Evolutionary conservation across 169 alveolate species (phyloP).

Genomic region (Sarcocystis neurona): DNA sequence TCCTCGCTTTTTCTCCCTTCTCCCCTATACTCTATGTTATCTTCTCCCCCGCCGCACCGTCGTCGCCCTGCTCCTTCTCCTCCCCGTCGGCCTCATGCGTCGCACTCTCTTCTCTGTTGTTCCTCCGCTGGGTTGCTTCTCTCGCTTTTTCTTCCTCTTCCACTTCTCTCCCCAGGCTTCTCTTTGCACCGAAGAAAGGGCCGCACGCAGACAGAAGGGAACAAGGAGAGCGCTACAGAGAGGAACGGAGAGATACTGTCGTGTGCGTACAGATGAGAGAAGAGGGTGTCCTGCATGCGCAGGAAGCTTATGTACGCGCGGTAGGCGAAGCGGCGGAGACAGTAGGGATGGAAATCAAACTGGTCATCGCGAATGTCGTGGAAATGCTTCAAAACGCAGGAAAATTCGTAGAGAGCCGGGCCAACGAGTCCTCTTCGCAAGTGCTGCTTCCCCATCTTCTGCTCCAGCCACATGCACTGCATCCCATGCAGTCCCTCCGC

Average conservation of each 20-base stretch:
- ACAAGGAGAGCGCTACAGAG: neutral
- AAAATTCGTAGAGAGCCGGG: slow-evolving; percentile 79
- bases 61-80: too few relatives aligned
- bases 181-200: neutral
- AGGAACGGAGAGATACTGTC: neutral
- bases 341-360: slow-evolving; percentile 88
- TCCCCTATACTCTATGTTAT: too few relatives aligned
- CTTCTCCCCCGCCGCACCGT: too few relatives aligned
- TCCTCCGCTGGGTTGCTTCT: neutral
- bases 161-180: neutral
- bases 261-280: slow-evolving; percentile 40
- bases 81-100: too few relatives aligned
- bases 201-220: neutral
- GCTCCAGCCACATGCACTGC: slow-evolving; percentile 83
- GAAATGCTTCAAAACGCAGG: slow-evolving; percentile 80
- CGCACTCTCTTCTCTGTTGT: too few relatives aligned
- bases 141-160: neutral
- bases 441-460: slow-evolving; percentile 76
- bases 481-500: slow-evolving; percentile 50
- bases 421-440: slow-evolving; percentile 70
- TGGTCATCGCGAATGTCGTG: slow-evolving; percentile 87
- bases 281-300: slow-evolving; percentile 69
- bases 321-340: slow-evolving; percentile 82
- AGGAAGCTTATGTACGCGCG: slow-evolving; percentile 75
- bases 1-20: too few relatives aligned